A percentile compares a stretch with the other conserved stretches of the same genome.
Conservation (phyloP, 2,329 filamentous ascomycete species). For the Fusarium albidum region DNA sequence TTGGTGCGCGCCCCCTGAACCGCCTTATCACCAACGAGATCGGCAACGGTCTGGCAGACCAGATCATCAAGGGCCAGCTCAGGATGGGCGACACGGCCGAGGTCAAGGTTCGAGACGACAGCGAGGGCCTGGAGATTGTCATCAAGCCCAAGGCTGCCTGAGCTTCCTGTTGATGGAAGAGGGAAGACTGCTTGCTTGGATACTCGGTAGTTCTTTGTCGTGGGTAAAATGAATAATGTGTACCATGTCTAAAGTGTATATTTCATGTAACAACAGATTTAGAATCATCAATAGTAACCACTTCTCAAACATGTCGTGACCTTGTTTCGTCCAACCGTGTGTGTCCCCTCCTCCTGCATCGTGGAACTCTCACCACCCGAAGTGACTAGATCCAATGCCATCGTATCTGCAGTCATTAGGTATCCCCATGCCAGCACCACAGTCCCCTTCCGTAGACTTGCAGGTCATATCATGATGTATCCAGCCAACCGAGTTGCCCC, state of each 20-base stretch:
- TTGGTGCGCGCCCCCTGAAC: constrained; percentile 90
- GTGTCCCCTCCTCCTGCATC: too few species aligned
- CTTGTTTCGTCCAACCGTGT: too few species aligned
- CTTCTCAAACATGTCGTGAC: background rate
- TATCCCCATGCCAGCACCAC: constrained; percentile 6
- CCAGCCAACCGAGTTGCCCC: background rate
- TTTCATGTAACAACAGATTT: constrained; percentile 13
- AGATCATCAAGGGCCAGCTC: constrained; percentile 87
- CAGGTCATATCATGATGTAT: constrained; percentile 11
- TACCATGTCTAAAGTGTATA: constrained; percentile 29
- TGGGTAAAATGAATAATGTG: constrained; percentile 36
- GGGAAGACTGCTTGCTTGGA: too few species aligned
- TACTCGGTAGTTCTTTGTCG: background rate
- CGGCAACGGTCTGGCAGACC: constrained; percentile 86
- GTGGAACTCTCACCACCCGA: background rate
- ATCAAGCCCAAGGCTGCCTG: constrained; percentile 32
- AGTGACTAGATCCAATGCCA: constrained; percentile 1
- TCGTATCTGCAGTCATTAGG: background rate
- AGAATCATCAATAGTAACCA: constrained; percentile 24
- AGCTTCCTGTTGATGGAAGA: background rate
- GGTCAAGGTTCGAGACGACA: constrained; percentile 72
- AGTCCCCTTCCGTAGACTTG: background rate
- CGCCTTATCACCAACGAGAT: constrained; percentile 90
- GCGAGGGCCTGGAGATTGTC: constrained; percentile 63
- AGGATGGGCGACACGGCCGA: constrained; percentile 77